Evolutionary conservation across 2,329 filamentous ascomycete genomes (phyloP).

Genomic region (Penicillium sp.): DNA sequence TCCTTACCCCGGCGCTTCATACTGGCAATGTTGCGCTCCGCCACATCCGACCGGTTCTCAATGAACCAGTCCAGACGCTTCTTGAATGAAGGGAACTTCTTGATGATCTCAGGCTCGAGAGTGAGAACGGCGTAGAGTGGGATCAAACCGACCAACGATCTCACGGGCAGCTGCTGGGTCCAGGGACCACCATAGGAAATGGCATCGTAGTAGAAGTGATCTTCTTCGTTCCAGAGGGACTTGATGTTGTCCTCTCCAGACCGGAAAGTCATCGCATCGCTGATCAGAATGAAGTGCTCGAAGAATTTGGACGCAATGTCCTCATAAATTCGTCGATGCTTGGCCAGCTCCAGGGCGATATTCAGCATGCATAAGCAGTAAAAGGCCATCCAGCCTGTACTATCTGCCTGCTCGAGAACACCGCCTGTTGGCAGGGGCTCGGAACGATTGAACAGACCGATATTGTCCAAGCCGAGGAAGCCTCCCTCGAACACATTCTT

Average conservation of each 20-base stretch:
- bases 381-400: slow-evolving; percentile 98
- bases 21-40: slow-evolving; percentile 91
- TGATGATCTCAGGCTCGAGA: slow-evolving; percentile 89
- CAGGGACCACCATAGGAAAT: slow-evolving; percentile 95
- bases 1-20: slow-evolving; percentile 90
- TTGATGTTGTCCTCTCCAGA: slow-evolving; percentile 68
- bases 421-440: slow-evolving; percentile 93
- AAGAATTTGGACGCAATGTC: slow-evolving; percentile 98
- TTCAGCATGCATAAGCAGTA: slow-evolving; percentile 97
- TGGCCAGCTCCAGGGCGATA: slow-evolving; percentile 91
- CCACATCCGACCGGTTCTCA: slow-evolving; percentile 81
- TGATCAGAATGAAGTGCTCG: slow-evolving; percentile 97
- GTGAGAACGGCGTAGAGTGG: slow-evolving; percentile 91
- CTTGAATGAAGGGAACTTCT: slow-evolving; percentile 90
- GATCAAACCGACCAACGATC: slow-evolving; percentile 90
- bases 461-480: slow-evolving; percentile 94
- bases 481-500: slow-evolving; percentile 98
- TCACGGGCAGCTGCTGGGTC: slow-evolving; percentile 88
- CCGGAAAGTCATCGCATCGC: slow-evolving; percentile 93
- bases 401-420: slow-evolving; percentile 93
- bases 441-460: slow-evolving; percentile 95
- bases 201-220: slow-evolving; percentile 93
- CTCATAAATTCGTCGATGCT: slow-evolving; percentile 93
- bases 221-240: slow-evolving; percentile 93
- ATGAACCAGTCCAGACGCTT: slow-evolving; percentile 94